Evolutionary conservation across 768 basidiomycete genomes (phyloP).

Genomic region (Suillus sp.): DNA sequence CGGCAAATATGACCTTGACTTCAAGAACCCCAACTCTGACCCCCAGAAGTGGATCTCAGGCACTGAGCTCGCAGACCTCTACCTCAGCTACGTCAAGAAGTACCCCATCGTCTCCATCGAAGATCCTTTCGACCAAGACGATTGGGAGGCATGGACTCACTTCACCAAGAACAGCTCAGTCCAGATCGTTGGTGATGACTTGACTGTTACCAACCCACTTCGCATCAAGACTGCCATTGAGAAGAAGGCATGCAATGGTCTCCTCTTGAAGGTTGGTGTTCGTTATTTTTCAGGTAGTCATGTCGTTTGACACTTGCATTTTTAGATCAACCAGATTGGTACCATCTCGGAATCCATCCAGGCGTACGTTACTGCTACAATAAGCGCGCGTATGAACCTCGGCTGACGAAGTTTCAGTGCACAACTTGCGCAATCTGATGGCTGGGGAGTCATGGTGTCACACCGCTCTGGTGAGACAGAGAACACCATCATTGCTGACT

Average conservation of each 20-base stretch:
- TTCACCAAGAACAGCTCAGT: slow-evolving; percentile 79
- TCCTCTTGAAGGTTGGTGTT: slow-evolving; percentile 81
- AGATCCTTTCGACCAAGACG: slow-evolving; percentile 99
- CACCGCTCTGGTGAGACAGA: slow-evolving; percentile 99
- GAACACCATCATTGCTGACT: slow-evolving; percentile 95
- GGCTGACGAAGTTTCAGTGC: slow-evolving; percentile 52
- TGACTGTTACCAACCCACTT: slow-evolving; percentile 96
- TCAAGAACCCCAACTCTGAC: slow-evolving; percentile 99
- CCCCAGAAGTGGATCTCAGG: slow-evolving; percentile 95
- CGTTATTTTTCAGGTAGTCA: neutral
- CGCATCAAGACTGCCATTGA: slow-evolving; percentile 99
- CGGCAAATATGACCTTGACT: slow-evolving; percentile 98
- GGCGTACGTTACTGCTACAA: slow-evolving; percentile 62
- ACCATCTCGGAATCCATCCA: slow-evolving; percentile 99
- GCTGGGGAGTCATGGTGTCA: slow-evolving; percentile 99
- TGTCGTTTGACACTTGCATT: slow-evolving; percentile 11
- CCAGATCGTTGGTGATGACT: slow-evolving; percentile 94
- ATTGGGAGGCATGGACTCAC: slow-evolving; percentile 97
- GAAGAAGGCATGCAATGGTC: slow-evolving; percentile 99
- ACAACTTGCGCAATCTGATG: slow-evolving; percentile 92
- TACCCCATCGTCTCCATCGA: slow-evolving; percentile 96
- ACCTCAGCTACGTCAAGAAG: slow-evolving; percentile 82
- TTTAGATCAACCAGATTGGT: slow-evolving; percentile 95
- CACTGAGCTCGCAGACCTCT: slow-evolving; percentile 88
- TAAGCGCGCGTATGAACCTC: slow-evolving; percentile 10